Conservation (phyloP, 2,329 filamentous ascomycete genomes). For the Trichoderma brevicompactum region DNA sequence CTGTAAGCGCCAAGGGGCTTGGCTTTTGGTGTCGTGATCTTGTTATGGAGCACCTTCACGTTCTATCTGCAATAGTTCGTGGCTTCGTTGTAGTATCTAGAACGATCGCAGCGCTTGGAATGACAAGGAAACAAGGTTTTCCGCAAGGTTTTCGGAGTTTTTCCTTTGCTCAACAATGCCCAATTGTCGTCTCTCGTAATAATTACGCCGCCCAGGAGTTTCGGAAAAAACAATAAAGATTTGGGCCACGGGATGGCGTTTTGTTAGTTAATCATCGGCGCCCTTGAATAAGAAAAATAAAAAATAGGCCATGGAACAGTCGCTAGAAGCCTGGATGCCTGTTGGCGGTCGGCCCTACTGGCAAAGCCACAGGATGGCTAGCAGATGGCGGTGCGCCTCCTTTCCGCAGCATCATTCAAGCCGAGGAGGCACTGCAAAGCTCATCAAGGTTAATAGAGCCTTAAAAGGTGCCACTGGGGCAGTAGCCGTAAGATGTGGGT, state of each 20-base stretch:
- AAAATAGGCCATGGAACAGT: neutral
- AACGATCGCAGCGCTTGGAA: neutral
- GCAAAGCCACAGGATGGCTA: conserved; percentile 17
- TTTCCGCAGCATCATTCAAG: neutral
- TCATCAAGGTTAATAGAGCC: neutral
- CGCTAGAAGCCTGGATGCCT: neutral
- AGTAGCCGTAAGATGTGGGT: neutral
- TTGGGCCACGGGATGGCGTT: neutral
- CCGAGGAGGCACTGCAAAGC: neutral
- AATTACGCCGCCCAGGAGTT: conserved; percentile 4
- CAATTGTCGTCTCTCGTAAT: neutral
- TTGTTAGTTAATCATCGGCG: neutral
- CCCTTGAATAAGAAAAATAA: neutral
- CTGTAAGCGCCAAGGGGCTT: conserved; percentile 19
- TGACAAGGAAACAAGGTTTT: neutral
- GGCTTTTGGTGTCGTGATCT: conserved; percentile 18
- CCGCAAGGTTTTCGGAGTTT: neutral
- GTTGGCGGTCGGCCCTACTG: conserved; percentile 12
- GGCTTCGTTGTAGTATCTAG: neutral
- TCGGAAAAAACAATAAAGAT: neutral
- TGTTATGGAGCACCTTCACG: neutral
- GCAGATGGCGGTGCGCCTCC: conserved; percentile 12
- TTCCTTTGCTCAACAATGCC: neutral
- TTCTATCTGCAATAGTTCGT: neutral
- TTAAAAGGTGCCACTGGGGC: conserved; percentile 1